Evolutionary conservation across 805 yeast species (phyloP).

Genomic region (Priceomyces castillae): DNA sequence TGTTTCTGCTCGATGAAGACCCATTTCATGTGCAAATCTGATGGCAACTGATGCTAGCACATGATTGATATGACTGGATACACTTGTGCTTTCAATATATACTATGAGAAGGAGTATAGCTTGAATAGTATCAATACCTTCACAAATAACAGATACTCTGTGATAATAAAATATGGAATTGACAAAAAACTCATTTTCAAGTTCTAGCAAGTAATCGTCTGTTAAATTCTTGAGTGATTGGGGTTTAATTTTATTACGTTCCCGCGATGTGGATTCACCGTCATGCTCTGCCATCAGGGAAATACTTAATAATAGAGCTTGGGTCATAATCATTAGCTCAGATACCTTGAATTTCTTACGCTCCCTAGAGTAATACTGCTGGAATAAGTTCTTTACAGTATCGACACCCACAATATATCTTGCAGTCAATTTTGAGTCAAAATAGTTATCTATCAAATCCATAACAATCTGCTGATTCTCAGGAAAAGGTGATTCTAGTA

Average conservation of each 20-base stretch:
- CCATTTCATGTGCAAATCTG: conserved; percentile 40
- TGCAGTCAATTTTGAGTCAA: conserved; percentile 4
- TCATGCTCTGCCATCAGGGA: not conserved
- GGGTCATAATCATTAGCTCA: conserved; percentile 34
- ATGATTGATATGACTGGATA: conserved; percentile 29
- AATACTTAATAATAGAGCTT: conserved; percentile 8
- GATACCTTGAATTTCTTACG: conserved; percentile 18
- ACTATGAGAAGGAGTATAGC: conserved; percentile 48
- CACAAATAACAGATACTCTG: conserved; percentile 46
- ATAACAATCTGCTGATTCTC: conserved; percentile 19
- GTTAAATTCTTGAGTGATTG: conserved; percentile 8
- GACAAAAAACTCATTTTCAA: conserved; percentile 20
- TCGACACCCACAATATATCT: not conserved
- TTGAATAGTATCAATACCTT: conserved; percentile 50
- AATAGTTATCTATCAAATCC: conserved; percentile 28
- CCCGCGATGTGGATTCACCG: not conserved
- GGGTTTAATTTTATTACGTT: not conserved
- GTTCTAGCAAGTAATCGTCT: conserved; percentile 14
- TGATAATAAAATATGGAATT: conserved; percentile 51
- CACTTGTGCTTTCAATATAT: conserved; percentile 33
- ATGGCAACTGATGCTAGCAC: conserved; percentile 32
- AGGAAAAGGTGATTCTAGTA: conserved; percentile 23
- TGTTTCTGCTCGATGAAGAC: conserved; percentile 36
- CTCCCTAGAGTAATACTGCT: not conserved
- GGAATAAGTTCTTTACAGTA: not conserved